Evolutionary conservation across 1,284 basidiomycete genomes (phyloP), one percentile per base, ranked within the genome.

Genomic region (Microbotryum lychnidis-dioicae): DNA sequence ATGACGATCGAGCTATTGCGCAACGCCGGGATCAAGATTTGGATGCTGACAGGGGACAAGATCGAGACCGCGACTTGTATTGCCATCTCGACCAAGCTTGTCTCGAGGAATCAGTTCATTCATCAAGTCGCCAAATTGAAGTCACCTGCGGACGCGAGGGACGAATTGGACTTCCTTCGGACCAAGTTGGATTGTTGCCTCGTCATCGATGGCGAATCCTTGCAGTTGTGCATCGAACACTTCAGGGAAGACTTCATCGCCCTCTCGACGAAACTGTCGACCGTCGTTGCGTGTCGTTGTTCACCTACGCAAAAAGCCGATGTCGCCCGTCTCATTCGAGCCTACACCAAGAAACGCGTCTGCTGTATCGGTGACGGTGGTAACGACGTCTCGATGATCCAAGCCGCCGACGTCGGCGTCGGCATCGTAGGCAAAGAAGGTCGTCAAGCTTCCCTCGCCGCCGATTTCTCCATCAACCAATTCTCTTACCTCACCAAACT

Each of bases 41-140:
- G 96, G 96, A 98, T 99, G 96, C 79, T 98, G 71, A 99, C 96
- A 0, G 96, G 96, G 0, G 96, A 98, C 77, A 98, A 98, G 79
- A 92, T 98, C 65, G 96, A 99, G 79, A 99, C 96, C 3, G 96
- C 96, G 8, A 89, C 93, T 37, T 97, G 93, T 76, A 98, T 99
- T 71, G 93, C 94, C 1, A 92, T 97, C 65, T 97, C 91, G 45
- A 96, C 90, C 33, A 98, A 97, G 74, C 80, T 98, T 27, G 94
- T 98, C 0, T 87, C 91, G 20, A 81, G 96, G 69, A 92, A 92
- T 72, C 96, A 98, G 75, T 97, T 97, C 74, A 96, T 99, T 44
- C 93, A 97, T 71, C 92, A 97, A 73, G 87, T 97, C 31, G 83
- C 94, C 2, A 98, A 97, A 76, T 91, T 97, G 66, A 84, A 86